These are phyloP conservation scores for Coniochaeta sp. DNA, from an alignment of 2,329 filamentous ascomycete species.

Conservation along the genomic window DNA sequence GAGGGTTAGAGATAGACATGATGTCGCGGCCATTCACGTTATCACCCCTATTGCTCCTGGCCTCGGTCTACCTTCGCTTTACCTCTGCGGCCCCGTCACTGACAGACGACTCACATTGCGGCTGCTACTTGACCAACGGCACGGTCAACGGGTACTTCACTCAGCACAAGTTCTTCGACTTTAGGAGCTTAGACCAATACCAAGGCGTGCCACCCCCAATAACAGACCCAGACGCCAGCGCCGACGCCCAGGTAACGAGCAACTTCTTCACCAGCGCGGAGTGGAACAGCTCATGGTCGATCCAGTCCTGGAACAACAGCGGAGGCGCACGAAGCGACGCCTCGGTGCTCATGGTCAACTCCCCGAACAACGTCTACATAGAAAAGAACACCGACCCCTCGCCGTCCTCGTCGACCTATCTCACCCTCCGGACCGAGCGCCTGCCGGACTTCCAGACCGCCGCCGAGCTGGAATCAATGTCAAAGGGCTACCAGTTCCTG, in stretches of 20 bases:
- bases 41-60: constrained; percentile 7
- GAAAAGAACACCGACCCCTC: constrained; percentile 28
- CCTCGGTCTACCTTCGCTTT: constrained; percentile 8
- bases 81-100: constrained; percentile 9
- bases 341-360: constrained; percentile 30
- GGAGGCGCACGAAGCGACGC: constrained; percentile 16
- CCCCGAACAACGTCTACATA: constrained; percentile 38
- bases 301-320: constrained; percentile 31
- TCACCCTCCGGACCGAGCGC: constrained; percentile 40
- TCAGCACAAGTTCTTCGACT: constrained; percentile 43
- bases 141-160: constrained; percentile 34
- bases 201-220: constrained; percentile 27
- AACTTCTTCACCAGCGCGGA: constrained; percentile 27
- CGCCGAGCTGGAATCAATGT: constrained; percentile 37
- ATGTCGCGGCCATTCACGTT: neutral
- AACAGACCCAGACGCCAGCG: constrained; percentile 16
- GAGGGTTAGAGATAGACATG: neutral
- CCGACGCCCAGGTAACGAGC: constrained; percentile 25
- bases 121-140: constrained; percentile 41
- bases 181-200: constrained; percentile 32
- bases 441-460: constrained; percentile 36
- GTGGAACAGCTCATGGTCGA: constrained; percentile 29
- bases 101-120: constrained; percentile 29
- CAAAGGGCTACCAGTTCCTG: constrained; percentile 27
- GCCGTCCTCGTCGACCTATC: constrained; percentile 30